Evolutionary conservation across 129 eudicot species (phyloP), one percentile per base, ranked within the genome.

Genomic region (Ambrosia artemisiifolia): DNA sequence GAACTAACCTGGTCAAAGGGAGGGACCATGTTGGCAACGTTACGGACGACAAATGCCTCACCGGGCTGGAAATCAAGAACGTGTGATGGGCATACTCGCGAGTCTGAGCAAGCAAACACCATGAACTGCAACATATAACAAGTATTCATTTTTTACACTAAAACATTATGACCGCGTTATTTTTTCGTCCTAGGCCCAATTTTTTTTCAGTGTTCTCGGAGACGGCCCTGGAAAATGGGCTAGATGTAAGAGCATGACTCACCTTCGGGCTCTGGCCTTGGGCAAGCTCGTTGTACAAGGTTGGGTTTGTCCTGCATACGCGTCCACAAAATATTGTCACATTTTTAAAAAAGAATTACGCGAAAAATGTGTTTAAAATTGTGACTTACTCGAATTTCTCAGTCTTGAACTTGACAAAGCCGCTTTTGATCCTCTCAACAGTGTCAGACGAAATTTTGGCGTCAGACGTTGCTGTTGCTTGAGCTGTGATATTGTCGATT

Each of bases 211-310:
- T n/a, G n/a, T n/a, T n/a, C n/a, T n/a, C n/a, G n/a, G n/a, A n/a
- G n/a, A n/a, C n/a, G n/a, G n/a, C n/a, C n/a, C n/a, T n/a, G n/a
- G 43, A 38, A 11, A 11, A 40, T 28, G 72, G 42, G 65, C 53
- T 61, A 35, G 18, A 28, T 24, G 40, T 62, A 3, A 18, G 43
- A 28, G 19, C 38, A 17, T 60, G 17, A 61, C 7, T 18, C 2
- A 93, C 99, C 96, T 80, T 90, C 69, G 99, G 99, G 82, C 88
- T 83, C 84, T 95, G 99, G 78, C 99, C 99, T 74, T 86, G 81
- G 72, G 97, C 78, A 69, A 95, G 97, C 72, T 95, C 99, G 49
- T 69, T 83, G 46, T 78, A 86, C 80, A 90, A 69, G 13, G 88
- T 83, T 42, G 99, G 97, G 66, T 95, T 88, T 65, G 85, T 88